phyloP scores from a whole-genome alignment of 148 eudicot species.

The Vaccinium darrowii region DNA sequence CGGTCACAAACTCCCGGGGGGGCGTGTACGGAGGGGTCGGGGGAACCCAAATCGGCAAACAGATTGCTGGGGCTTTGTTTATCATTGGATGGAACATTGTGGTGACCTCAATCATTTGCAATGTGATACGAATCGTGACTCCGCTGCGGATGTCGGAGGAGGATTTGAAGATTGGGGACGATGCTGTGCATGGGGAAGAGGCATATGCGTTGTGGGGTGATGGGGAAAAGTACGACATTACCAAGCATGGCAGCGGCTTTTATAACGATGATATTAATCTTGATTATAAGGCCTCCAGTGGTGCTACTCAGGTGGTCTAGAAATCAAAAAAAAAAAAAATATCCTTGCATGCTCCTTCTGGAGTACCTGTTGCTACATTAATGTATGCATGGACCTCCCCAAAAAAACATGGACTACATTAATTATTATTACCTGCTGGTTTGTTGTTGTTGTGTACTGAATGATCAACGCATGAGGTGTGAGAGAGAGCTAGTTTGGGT shows the following conservation, averaged over 20 bases:
- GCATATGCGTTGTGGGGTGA: slow-evolving; percentile 11
- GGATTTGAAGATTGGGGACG: neutral
- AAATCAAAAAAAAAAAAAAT: too few species aligned
- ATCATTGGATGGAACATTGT: slow-evolving; percentile 6
- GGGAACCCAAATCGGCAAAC: neutral
- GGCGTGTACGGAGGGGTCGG: neutral
- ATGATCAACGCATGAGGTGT: too few species aligned
- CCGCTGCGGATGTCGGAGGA: slow-evolving; percentile 12
- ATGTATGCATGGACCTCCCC: too few species aligned
- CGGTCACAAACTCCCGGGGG: neutral
- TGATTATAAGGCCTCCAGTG: neutral
- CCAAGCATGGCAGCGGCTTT: neutral
- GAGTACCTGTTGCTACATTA: too few species aligned
- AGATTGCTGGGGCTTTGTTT: neutral
- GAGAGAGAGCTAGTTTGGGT: too few species aligned
- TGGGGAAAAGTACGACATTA: neutral
- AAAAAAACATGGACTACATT: too few species aligned
- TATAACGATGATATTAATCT: neutral
- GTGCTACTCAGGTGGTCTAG: slow-evolving; percentile 17
- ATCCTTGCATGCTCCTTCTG: too few species aligned
- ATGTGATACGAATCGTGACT: neutral
- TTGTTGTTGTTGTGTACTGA: too few species aligned
- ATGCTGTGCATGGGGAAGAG: slow-evolving; percentile 9
- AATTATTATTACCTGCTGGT: too few species aligned
- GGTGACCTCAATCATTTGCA: neutral